These are phyloP conservation scores for Candida orba DNA, from an alignment of 805 yeast genomes.

Conservation along the genomic window DNA sequence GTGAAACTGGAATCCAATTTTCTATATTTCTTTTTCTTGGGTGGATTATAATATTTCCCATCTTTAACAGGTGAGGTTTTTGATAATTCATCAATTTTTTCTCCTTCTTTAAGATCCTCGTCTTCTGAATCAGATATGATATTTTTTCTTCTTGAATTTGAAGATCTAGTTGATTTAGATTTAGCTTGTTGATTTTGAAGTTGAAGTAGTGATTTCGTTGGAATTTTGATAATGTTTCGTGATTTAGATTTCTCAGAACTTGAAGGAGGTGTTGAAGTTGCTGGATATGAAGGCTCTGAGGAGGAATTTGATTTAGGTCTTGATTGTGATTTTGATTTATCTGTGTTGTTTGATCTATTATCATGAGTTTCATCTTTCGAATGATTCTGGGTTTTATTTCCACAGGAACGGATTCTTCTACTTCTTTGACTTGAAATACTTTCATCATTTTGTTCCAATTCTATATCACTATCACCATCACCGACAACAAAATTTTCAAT, in stretches of 20 bases:
- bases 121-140: not conserved
- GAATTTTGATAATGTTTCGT: too few relatives aligned
- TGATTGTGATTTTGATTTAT: not conserved
- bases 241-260: not conserved
- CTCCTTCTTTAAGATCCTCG: not conserved
- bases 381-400: not conserved
- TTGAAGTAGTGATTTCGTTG: too few relatives aligned
- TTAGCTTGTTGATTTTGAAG: too few relatives aligned
- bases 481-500: constrained; percentile 1
- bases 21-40: too few relatives aligned
- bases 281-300: not conserved
- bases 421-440: not conserved
- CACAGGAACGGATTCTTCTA: not conserved
- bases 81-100: too few relatives aligned
- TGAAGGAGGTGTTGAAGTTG: not conserved
- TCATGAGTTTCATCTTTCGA: too few relatives aligned
- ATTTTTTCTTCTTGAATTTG: not conserved
- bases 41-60: too few relatives aligned
- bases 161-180: not conserved
- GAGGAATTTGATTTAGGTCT: not conserved
- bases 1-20: too few relatives aligned
- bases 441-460: not conserved
- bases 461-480: not conserved
- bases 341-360: not conserved
- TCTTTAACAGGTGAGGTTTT: too few relatives aligned